Evolutionary conservation across 129 eudicot genomes (phyloP), one percentile per base, ranked within the genome.

Genomic region (Sambucus nigra): DNA sequence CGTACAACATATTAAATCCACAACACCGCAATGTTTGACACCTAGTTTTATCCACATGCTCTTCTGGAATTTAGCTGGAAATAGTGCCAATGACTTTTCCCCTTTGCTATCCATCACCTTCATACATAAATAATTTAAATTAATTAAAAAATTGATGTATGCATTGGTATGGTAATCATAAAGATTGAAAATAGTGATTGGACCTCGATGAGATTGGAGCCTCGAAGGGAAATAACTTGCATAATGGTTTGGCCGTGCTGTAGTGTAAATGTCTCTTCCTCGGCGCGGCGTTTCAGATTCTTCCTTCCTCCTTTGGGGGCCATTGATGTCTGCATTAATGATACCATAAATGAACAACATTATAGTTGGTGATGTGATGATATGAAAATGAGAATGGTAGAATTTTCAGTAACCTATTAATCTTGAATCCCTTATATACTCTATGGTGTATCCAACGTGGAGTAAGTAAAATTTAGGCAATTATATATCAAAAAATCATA

Each of bases 1-100:
- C 5, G 48, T 13, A 42, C 18, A 4, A 42, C 2, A 12, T 16
- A 1, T 6, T 5, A 42, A 16, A 42, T 16, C 47, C n/a, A 12
- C 2, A 42, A 13, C 4, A 9, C 16, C 0, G 48, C 48, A 42
- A 42, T 42, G 48, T 2, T 42, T 42, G 48, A 42, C 19, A 82
- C 94, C 96, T 66, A 74, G 74, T 69, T 74, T 91, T 29, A 82
- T 77, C 99, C 99, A 91, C 99, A 91, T 82, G 81, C 87, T 91
- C 71, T 86, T 91, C 60, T 82, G 95, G 59, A 91, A 91, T 58
- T 85, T 91, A 32, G 99, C 94, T 29, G 99, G 95, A 63, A 91
- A 86, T 42, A 81, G 46, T 19, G 94, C 95, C 64, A 86, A 59
- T 14, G 79, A 38, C 17, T 64, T 79, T 67, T 76, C 71, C 21